Conservation (phyloP, 495 filamentous ascomycete species). For the Penicillium waksmanii region DNA sequence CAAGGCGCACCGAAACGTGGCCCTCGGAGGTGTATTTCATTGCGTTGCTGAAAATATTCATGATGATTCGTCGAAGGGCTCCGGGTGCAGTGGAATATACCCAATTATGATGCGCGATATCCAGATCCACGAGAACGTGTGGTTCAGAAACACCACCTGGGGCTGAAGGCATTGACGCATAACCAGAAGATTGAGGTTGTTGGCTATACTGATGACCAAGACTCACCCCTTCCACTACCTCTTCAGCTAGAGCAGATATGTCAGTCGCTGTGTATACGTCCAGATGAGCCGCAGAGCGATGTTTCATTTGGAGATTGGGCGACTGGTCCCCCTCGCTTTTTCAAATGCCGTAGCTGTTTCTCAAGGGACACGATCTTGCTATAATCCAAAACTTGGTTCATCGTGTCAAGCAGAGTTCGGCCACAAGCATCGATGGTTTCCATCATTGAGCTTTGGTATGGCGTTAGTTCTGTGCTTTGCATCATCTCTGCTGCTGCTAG, state of each 20-base stretch:
- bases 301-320: slow-evolving; percentile 26
- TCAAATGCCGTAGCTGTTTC: slow-evolving; percentile 39
- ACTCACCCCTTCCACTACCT: slow-evolving; percentile 52
- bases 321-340: slow-evolving; percentile 21
- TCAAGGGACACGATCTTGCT: slow-evolving; percentile 64
- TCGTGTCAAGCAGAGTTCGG: slow-evolving; percentile 73
- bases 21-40: slow-evolving; percentile 75
- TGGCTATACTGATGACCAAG: slow-evolving; percentile 50
- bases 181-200: not conserved
- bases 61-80: slow-evolving; percentile 70
- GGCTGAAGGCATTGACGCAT: not conserved
- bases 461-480: slow-evolving; percentile 40
- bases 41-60: slow-evolving; percentile 81
- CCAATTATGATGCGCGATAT: slow-evolving; percentile 63
- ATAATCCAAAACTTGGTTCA: slow-evolving; percentile 74
- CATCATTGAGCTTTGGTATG: slow-evolving; percentile 62
- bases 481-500: slow-evolving; percentile 70
- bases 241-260: slow-evolving; percentile 42
- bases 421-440: slow-evolving; percentile 76
- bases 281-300: slow-evolving; percentile 36
- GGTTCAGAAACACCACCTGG: not conserved
- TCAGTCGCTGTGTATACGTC: slow-evolving; percentile 43
- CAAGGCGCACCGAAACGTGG: slow-evolving; percentile 62
- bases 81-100: slow-evolving; percentile 68
- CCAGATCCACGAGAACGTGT: slow-evolving; percentile 61